phyloP scores from a whole-genome alignment of 2,329 filamentous ascomycete species.

The Elsinoe batatas region DNA sequence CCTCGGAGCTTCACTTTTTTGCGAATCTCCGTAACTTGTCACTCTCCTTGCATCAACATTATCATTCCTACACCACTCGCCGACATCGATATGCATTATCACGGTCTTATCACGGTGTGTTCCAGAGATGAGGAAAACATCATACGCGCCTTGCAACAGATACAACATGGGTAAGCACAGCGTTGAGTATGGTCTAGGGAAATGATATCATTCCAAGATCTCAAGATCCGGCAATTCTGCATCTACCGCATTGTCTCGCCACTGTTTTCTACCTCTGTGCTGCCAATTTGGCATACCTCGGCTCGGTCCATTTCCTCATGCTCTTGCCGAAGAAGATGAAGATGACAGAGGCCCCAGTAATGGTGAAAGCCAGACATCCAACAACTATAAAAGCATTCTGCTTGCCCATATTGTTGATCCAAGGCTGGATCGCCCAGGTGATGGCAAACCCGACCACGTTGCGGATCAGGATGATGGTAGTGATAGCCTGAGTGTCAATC shows the following conservation, averaged over 20 bases:
- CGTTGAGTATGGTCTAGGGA: background rate
- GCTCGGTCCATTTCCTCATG: constrained; percentile 10
- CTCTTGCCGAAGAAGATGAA: constrained; percentile 16
- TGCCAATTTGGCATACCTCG: constrained; percentile 10
- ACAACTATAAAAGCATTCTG: constrained; percentile 16
- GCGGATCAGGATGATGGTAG: constrained; percentile 18
- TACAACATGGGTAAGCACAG: too few species aligned
- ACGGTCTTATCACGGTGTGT: too few species aligned
- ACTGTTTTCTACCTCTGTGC: background rate
- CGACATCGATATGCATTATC: too few species aligned
- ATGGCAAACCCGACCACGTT: constrained; percentile 17
- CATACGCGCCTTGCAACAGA: too few species aligned
- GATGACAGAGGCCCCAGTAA: constrained; percentile 12
- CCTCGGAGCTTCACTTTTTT: background rate
- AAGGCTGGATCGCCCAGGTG: constrained; percentile 13
- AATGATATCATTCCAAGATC: background rate
- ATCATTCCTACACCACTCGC: too few species aligned
- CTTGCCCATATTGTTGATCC: constrained; percentile 13
- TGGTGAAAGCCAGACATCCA: constrained; percentile 13
- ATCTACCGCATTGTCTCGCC: background rate
- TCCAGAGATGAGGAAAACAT: too few species aligned
- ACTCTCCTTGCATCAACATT: too few species aligned
- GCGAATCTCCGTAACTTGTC: background rate
- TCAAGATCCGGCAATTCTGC: background rate
- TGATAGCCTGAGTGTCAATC: constrained; percentile 16